Conservation (phyloP, 2,329 filamentous ascomycete genomes). For the Aspergillus ochraceus region DNA sequence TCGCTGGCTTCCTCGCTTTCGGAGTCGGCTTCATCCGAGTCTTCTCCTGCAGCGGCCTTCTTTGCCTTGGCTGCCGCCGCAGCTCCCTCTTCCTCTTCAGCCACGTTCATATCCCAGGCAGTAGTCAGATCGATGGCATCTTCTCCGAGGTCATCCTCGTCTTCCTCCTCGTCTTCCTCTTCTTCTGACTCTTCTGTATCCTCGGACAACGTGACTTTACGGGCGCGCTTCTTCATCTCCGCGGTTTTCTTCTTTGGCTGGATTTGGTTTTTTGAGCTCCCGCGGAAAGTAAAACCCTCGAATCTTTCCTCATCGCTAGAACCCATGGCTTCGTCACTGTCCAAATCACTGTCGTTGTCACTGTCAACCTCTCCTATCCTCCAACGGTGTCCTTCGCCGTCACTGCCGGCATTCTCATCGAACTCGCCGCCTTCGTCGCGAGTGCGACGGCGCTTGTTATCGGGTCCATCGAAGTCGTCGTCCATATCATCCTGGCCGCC, state of each 20-base stretch:
- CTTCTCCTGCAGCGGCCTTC: slow-evolving; percentile 27
- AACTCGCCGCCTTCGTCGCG: slow-evolving; percentile 47
- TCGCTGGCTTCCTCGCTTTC: slow-evolving; percentile 54
- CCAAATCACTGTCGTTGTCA: slow-evolving; percentile 68
- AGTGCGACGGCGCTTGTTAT: slow-evolving; percentile 47
- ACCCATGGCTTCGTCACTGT: slow-evolving; percentile 81
- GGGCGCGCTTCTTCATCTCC: slow-evolving; percentile 25
- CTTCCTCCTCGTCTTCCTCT: slow-evolving; percentile 45
- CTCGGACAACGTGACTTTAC: slow-evolving; percentile 52
- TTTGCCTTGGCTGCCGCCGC: slow-evolving; percentile 30
- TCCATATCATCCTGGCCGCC: slow-evolving; percentile 38
- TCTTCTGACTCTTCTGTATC: slow-evolving; percentile 48
- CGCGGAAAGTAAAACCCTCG: slow-evolving; percentile 70
- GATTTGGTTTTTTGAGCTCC: slow-evolving; percentile 50
- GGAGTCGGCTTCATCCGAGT: slow-evolving; percentile 38
- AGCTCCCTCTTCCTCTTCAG: slow-evolving; percentile 43
- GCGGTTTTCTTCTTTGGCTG: slow-evolving; percentile 35
- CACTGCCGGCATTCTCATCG: slow-evolving; percentile 71
- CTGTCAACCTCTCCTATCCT: slow-evolving; percentile 68
- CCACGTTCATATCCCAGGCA: slow-evolving; percentile 56
- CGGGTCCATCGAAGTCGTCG: slow-evolving; percentile 40
- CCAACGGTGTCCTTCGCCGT: slow-evolving; percentile 86
- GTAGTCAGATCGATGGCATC: slow-evolving; percentile 64
- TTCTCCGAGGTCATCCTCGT: slow-evolving; percentile 63
- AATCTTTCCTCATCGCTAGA: slow-evolving; percentile 86